Conservation (phyloP, 2,329 filamentous ascomycete species). For the Pseudogymnoascus sp. region DNA sequence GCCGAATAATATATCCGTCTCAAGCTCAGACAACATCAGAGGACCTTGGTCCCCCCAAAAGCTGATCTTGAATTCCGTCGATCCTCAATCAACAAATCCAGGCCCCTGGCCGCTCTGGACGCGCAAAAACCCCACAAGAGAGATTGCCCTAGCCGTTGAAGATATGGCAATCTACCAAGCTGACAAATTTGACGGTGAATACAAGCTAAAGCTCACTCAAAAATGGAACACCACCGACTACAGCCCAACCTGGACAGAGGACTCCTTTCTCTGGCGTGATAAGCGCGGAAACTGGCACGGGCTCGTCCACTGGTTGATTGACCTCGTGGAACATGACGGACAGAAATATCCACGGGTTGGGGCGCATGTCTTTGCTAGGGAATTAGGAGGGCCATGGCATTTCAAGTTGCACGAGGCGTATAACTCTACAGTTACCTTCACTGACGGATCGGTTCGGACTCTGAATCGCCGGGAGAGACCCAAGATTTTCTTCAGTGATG, state of each 20-base stretch:
- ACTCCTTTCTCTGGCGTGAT: conserved; percentile 32
- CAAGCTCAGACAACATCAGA: not conserved
- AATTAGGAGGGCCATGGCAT: conserved; percentile 27
- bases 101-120: conserved; percentile 35
- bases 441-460: conserved; percentile 33
- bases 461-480: conserved; percentile 41
- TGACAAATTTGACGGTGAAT: conserved; percentile 24
- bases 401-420: conserved; percentile 29
- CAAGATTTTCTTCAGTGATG: conserved; percentile 42
- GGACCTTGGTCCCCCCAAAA: conserved; percentile 15
- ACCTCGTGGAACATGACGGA: conserved; percentile 26
- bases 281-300: conserved; percentile 31
- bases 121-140: conserved; percentile 21
- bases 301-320: conserved; percentile 26
- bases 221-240: conserved; percentile 14
- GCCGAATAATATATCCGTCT: not conserved
- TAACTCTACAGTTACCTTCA: conserved; percentile 26
- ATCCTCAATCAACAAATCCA: conserved; percentile 33
- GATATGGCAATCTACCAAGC: conserved; percentile 32
- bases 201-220: conserved; percentile 15
- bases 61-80: conserved; percentile 5
- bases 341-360: conserved; percentile 29
- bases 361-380: conserved; percentile 28
- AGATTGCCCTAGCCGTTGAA: conserved; percentile 30
- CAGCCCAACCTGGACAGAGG: conserved; percentile 22